Base-by-base conservation (phyloP, 75 land plant species). In the Pseudotsuga menziesii region DNA sequence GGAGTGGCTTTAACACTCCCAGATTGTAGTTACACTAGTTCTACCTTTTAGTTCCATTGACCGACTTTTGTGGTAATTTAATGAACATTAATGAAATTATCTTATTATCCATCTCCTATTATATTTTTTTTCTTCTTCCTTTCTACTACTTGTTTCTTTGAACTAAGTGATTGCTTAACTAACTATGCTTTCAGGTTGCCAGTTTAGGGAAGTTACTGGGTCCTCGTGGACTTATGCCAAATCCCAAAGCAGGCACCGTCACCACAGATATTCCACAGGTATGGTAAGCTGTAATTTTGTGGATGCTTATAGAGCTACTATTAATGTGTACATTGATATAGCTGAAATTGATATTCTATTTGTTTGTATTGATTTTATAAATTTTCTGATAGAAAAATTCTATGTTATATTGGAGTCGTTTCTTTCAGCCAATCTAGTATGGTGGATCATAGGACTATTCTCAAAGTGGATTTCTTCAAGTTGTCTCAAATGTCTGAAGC, bases 171-270 rank as follows among this genome's bases (percentile, higher is more conserved):
- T 60, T 79, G 16, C 20, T 13, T 48, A 54, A 3, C 22, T 19
- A 41, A 3, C 22, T 19, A n/a, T 69, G 52, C 41, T 69, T 41
- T 67, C 88, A 96, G 97, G 94, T 92, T 79, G 99, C 99, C 20
- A 90, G 91, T 77, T 79, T 96, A 78, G 97, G 99, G 67, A 96
- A 90, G 76, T 77, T 96, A 77, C 79, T 96, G 79, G 99, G 99
- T 56, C 99, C 99, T 56, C 85, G 97, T 58, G 99, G 99, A n/a
- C 90, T 96, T 52, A 96, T 96, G 99, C 99, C 99, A 69, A 96
- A 89, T 86, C 99, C 97, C 20, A 96, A 96, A 84, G 99, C 99
- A 77, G 97, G 99, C 19, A 96, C 99, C 52, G 97, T 96, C 54
- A 81, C 97, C 72, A 32, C 83, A 16, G 94, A 96, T 77, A 85